phyloP scores from a whole-genome alignment of 1,139 yeast genomes.

The Ogataea hybrid region DNA sequence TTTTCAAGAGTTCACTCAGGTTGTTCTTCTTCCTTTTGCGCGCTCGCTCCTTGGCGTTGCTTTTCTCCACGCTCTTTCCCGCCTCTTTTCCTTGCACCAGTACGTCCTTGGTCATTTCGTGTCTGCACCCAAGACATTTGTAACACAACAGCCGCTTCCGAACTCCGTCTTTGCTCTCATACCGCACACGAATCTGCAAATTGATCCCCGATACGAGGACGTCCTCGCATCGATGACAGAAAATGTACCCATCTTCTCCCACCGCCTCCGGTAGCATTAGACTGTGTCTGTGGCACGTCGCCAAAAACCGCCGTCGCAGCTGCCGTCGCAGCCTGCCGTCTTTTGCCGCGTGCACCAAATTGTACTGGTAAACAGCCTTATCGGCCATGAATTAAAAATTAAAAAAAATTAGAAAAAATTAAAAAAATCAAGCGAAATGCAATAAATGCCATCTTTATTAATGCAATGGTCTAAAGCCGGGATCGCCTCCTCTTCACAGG shows the following conservation, averaged over 20 bases:
- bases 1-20: conserved; percentile 18
- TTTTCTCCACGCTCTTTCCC: conserved; percentile 2
- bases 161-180: neutral
- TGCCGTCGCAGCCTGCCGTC: conserved; percentile 16
- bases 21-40: conserved; percentile 24
- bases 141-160: conserved; percentile 12
- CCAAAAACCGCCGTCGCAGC: conserved; percentile 12
- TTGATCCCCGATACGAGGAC: conserved; percentile 21
- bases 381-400: conserved; percentile 4
- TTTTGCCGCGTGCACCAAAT: conserved; percentile 15
- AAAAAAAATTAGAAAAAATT: neutral
- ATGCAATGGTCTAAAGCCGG: neutral
- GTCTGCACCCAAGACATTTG: conserved; percentile 17
- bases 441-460: neutral
- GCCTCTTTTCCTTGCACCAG: conserved; percentile 4
- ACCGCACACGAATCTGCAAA: conserved; percentile 16
- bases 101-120: conserved; percentile 6
- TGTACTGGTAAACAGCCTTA: conserved; percentile 13
- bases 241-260: conserved; percentile 10
- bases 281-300: conserved; percentile 12
- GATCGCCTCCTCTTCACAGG: conserved; percentile 12
- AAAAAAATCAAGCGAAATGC: neutral
- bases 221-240: conserved; percentile 17
- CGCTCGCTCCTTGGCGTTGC: conserved; percentile 16
- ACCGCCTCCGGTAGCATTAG: conserved; percentile 17